Conservation (phyloP, 768 basidiomycete genomes). For the Bullera alba region DNA sequence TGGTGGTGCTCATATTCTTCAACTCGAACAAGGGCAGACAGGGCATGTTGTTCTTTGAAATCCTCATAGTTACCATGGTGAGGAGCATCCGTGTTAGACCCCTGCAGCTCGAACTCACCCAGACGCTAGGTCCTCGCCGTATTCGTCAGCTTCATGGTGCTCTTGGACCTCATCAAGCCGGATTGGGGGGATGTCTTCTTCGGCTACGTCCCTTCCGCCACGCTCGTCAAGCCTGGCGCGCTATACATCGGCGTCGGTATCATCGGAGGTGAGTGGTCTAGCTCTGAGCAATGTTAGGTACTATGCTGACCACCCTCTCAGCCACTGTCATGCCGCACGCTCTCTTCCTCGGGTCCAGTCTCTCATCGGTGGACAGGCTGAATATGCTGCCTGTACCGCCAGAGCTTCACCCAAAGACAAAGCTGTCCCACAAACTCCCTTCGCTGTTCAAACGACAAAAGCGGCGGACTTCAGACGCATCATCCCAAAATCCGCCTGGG, state of each 20-base stretch:
- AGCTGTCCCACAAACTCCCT: conserved; percentile 12
- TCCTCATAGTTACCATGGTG: conserved; percentile 43
- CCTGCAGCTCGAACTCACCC: neutral
- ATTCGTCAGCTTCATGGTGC: conserved; percentile 67
- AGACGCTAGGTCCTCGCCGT: conserved; percentile 53
- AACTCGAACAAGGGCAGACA: conserved; percentile 34
- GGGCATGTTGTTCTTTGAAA: conserved; percentile 46
- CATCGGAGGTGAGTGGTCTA: conserved; percentile 31
- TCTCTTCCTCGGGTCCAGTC: conserved; percentile 77
- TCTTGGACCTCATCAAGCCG: conserved; percentile 65
- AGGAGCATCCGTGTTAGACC: neutral
- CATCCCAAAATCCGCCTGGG: neutral
- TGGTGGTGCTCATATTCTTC: conserved; percentile 46
- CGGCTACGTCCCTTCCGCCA: conserved; percentile 68
- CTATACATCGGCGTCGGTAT: conserved; percentile 44
- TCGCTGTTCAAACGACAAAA: conserved; percentile 5
- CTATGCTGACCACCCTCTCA: conserved; percentile 27
- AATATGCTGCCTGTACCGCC: conserved; percentile 39
- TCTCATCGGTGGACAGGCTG: conserved; percentile 75
- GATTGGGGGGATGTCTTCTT: conserved; percentile 67
- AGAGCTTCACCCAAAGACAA: neutral
- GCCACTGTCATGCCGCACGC: conserved; percentile 92
- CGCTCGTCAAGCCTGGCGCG: conserved; percentile 45
- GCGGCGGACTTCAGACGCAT: no score
- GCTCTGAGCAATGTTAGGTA: neutral